Evolutionary conservation across 2,329 filamentous ascomycete species (phyloP).

Genomic region (Fusarium sp.): DNA sequence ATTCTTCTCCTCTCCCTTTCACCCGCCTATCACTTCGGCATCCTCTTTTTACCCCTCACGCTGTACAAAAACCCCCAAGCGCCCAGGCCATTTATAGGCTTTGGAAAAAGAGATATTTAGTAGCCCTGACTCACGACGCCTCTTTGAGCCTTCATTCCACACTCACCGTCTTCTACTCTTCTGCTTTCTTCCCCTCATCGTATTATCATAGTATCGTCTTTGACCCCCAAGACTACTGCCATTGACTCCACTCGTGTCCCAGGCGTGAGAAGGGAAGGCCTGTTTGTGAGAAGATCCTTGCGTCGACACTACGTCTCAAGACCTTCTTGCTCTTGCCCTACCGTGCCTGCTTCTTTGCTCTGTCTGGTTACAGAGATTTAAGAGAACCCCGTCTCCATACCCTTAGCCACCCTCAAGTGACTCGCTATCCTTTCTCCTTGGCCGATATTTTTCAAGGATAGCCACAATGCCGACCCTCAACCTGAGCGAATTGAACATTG

Average conservation of each 20-base stretch:
- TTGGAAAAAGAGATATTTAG: slow-evolving; percentile 7
- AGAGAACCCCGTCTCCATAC: neutral
- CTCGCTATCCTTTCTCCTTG: neutral
- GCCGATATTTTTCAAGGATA: neutral
- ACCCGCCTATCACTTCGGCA: neutral
- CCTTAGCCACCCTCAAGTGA: neutral
- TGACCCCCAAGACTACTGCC: neutral
- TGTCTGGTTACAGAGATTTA: neutral
- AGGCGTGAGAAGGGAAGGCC: neutral
- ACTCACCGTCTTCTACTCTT: neutral
- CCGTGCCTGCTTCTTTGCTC: neutral
- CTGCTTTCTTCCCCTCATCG: neutral
- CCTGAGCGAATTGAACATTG: slow-evolving; percentile 64
- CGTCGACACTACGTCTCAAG: neutral
- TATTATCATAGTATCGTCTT: neutral
- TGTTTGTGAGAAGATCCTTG: neutral
- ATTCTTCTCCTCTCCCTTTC: slow-evolving; percentile 2
- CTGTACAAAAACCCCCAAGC: slow-evolving; percentile 31
- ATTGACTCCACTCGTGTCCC: neutral
- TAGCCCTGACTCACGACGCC: neutral
- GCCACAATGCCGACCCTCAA: slow-evolving; percentile 49
- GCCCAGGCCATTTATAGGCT: slow-evolving; percentile 1
- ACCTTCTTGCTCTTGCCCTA: neutral
- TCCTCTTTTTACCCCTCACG: neutral
- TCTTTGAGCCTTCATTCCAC: neutral